These are phyloP conservation scores for Cyclostephanos invisitatus DNA, from an alignment of 108 stramenopile species.

Conservation along the genomic window DNA sequence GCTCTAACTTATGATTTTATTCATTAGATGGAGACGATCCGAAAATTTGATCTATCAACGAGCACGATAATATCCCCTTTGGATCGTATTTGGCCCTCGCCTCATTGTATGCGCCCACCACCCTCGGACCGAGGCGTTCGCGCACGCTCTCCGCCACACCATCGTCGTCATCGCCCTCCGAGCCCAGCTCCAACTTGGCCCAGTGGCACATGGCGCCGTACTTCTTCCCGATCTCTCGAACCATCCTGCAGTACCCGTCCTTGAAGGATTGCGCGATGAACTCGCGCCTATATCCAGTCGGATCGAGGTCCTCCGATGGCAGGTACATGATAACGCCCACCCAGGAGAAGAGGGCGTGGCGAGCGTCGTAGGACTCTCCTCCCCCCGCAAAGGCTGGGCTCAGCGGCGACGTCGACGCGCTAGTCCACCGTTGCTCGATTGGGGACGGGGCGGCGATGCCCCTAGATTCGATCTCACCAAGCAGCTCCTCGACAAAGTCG, in stretches of 20 bases:
- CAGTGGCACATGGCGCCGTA: conserved; percentile 86
- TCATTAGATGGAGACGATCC: conserved; percentile 4
- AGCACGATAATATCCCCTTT: conserved; percentile 48
- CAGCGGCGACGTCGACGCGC: conserved; percentile 81
- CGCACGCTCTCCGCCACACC: conserved; percentile 39
- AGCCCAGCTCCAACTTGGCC: conserved; percentile 90
- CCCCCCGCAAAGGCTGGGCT: conserved; percentile 77
- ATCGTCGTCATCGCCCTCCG: conserved; percentile 33
- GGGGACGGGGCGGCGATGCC: conserved; percentile 92
- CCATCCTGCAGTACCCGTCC: conserved; percentile 72
- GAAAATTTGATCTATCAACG: conserved; percentile 29
- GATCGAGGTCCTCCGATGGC: conserved; percentile 72
- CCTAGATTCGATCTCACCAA: conserved; percentile 79
- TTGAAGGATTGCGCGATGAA: conserved; percentile 85
- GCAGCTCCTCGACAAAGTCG: conserved; percentile 77
- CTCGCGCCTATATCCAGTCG: conserved; percentile 65
- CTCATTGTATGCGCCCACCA: conserved; percentile 56
- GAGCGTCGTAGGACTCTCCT: conserved; percentile 46
- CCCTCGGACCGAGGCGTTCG: conserved; percentile 36
- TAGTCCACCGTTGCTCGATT: conserved; percentile 98
- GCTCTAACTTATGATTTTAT: background rate
- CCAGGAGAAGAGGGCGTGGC: conserved; percentile 72
- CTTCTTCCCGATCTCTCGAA: conserved; percentile 64
- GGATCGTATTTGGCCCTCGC: conserved; percentile 72
- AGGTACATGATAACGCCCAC: conserved; percentile 97